These are phyloP conservation scores for Kluyveromyces siamensis DNA, from an alignment of 805 yeast genomes.

Conservation along the genomic window DNA sequence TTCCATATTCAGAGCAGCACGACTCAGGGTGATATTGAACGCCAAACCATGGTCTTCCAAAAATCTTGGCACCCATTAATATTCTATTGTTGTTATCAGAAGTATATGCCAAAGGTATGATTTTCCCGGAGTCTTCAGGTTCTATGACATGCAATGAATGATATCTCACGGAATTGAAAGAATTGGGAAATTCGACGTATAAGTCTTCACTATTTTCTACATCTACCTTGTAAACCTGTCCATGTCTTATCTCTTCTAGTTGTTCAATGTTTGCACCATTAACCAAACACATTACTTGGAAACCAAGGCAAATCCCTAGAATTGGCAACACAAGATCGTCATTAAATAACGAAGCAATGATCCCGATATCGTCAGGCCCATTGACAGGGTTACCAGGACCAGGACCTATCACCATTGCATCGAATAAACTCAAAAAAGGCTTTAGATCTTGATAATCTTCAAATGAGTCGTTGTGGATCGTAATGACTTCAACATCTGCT, in stretches of 20 bases:
- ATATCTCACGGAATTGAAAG: conserved; percentile 70
- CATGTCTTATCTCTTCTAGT: conserved; percentile 64
- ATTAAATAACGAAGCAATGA: conserved; percentile 50
- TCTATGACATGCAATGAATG: conserved; percentile 64
- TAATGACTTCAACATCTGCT: conserved; percentile 23
- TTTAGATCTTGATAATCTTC: conserved; percentile 30
- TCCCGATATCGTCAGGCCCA: conserved; percentile 54
- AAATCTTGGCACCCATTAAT: conserved; percentile 75
- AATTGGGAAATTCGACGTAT: conserved; percentile 33
- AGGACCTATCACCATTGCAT: conserved; percentile 84
- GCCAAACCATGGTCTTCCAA: conserved; percentile 63
- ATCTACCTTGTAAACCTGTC: conserved; percentile 58
- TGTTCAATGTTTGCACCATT: conserved; percentile 49
- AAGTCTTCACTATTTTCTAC: conserved; percentile 24
- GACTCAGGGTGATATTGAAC: conserved; percentile 98
- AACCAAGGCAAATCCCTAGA: conserved; percentile 89
- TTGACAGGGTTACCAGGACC: conserved; percentile 89
- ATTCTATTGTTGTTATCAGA: conserved; percentile 35
- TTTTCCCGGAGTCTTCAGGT: conserved; percentile 12
- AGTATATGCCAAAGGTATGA: conserved; percentile 58
- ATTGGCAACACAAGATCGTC: conserved; percentile 45
- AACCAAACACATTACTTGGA: conserved; percentile 66
- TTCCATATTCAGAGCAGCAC: conserved; percentile 69
- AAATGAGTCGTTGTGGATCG: conserved; percentile 31
- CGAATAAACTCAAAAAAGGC: conserved; percentile 42